A percentile compares a stretch with the other conserved stretches of the same genome.
Conservation (phyloP, 371 early-diverging fungal genomes). For the Gilbertella persicaria region DNA sequence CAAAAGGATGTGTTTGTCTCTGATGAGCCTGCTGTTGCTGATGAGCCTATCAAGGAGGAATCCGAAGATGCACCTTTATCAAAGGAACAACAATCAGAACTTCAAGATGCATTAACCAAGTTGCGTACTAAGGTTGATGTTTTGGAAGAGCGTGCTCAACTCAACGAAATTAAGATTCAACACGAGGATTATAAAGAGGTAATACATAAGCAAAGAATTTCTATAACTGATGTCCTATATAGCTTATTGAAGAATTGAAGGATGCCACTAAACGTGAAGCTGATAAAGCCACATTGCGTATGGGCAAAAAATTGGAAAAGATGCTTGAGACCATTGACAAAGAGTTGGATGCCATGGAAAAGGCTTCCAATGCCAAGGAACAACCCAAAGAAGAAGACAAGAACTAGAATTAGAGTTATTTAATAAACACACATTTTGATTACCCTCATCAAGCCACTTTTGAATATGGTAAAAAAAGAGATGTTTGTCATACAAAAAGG, state of each 20-base stretch:
- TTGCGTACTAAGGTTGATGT: slow-evolving; percentile 65
- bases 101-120: slow-evolving; percentile 64
- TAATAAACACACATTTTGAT: background rate
- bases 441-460: background rate
- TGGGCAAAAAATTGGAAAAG: slow-evolving; percentile 61
- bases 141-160: slow-evolving; percentile 66
- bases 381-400: background rate
- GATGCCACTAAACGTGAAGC: slow-evolving; percentile 59
- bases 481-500: too few relatives aligned
- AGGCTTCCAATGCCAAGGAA: background rate
- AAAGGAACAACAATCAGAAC: slow-evolving; percentile 63
- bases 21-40: slow-evolving; percentile 24
- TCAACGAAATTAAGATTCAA: slow-evolving; percentile 65
- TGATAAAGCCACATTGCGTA: slow-evolving; percentile 55
- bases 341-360: slow-evolving; percentile 63
- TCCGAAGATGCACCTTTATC: slow-evolving; percentile 39
- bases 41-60: slow-evolving; percentile 14
- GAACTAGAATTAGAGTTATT: background rate
- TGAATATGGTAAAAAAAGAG: too few relatives aligned
- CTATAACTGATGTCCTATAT: too few relatives aligned
- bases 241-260: slow-evolving; percentile 59
- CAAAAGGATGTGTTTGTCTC: slow-evolving; percentile 30
- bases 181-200: slow-evolving; percentile 71
- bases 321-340: slow-evolving; percentile 68
- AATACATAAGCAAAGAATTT: too few relatives aligned